phyloP scores from a whole-genome alignment of 31 red algal species.

The Odonthalia washingtoniensis region DNA sequence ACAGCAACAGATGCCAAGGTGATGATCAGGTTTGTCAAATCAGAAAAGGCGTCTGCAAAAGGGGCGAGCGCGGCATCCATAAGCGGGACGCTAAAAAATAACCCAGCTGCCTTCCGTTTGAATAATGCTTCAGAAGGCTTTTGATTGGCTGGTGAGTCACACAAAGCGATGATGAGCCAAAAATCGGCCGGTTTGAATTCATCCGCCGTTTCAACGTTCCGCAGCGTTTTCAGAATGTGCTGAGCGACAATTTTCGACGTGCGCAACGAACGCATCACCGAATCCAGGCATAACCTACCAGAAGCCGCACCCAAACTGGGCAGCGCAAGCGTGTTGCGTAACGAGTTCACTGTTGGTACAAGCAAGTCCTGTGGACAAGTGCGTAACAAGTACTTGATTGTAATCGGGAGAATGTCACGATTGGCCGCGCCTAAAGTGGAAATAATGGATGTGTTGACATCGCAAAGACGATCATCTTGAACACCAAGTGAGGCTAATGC shows the following conservation, averaged over 20 bases:
- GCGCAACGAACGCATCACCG: constrained; percentile 46
- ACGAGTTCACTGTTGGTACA: constrained; percentile 48
- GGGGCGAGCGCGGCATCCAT: constrained; percentile 74
- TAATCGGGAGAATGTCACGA: constrained; percentile 62
- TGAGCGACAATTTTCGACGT: constrained; percentile 68
- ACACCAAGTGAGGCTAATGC: constrained; percentile 69
- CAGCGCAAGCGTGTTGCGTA: constrained; percentile 63
- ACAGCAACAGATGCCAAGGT: constrained; percentile 47
- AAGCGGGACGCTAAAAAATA: constrained; percentile 25
- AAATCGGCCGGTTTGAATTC: constrained; percentile 74
- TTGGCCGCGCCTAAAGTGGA: constrained; percentile 48
- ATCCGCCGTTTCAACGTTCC: constrained; percentile 36
- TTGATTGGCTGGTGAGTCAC: constrained; percentile 65
- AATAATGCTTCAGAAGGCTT: constrained; percentile 72
- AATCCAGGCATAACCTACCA: constrained; percentile 65
- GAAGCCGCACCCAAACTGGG: constrained; percentile 58
- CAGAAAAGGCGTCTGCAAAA: constrained; percentile 57
- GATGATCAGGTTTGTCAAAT: constrained; percentile 37
- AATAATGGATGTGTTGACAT: constrained; percentile 77
- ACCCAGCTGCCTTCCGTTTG: constrained; percentile 53
- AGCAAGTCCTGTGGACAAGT: constrained; percentile 65
- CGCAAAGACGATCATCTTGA: constrained; percentile 40
- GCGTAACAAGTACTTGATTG: constrained; percentile 61
- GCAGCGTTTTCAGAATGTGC: constrained; percentile 45
- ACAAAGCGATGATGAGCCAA: constrained; percentile 65